Evolutionary conservation across 257 asterid genomes (phyloP).

Genomic region (Penstemon eatonii): DNA sequence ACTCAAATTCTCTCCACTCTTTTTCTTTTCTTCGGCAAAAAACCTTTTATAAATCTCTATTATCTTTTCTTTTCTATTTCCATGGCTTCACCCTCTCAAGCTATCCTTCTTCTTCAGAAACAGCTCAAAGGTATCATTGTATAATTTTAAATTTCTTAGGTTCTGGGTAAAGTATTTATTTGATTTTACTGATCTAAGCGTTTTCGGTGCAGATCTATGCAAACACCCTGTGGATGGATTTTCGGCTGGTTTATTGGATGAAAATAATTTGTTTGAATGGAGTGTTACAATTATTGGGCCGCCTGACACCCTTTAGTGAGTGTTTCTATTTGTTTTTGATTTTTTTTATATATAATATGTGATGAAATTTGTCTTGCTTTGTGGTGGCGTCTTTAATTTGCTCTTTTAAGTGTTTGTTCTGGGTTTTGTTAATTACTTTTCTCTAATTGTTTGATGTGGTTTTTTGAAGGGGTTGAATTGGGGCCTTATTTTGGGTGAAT

Average conservation of each 20-base stretch:
- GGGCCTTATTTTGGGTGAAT: no score
- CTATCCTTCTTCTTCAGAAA: slow-evolving; percentile 87
- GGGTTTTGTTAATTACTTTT: no score
- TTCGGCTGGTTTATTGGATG: slow-evolving; percentile 94
- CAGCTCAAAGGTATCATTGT: slow-evolving; percentile 74
- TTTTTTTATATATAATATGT: no score
- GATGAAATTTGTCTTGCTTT: no score
- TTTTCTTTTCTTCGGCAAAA: slow-evolving; percentile 10
- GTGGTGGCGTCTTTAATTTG: no score
- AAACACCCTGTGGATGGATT: slow-evolving; percentile 94
- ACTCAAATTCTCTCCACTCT: slow-evolving; percentile 1
- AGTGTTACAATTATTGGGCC: slow-evolving; percentile 96
- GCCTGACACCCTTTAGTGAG: slow-evolving; percentile 94
- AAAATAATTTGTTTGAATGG: slow-evolving; percentile 89
- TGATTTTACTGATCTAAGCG: slow-evolving; percentile 48
- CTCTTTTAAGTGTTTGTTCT: no score
- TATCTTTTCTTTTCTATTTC: neutral
- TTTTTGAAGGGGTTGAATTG: no score
- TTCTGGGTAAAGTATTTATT: slow-evolving; percentile 25
- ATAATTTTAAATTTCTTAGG: no score
- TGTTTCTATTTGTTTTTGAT: neutral
- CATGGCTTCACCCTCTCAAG: slow-evolving; percentile 91
- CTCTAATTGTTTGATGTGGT: no score
- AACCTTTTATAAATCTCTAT: slow-evolving; percentile 24
- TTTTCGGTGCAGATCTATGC: slow-evolving; percentile 74